Base-by-base conservation (phyloP, 106 monocot species). In the Cymbidium sinense region DNA sequence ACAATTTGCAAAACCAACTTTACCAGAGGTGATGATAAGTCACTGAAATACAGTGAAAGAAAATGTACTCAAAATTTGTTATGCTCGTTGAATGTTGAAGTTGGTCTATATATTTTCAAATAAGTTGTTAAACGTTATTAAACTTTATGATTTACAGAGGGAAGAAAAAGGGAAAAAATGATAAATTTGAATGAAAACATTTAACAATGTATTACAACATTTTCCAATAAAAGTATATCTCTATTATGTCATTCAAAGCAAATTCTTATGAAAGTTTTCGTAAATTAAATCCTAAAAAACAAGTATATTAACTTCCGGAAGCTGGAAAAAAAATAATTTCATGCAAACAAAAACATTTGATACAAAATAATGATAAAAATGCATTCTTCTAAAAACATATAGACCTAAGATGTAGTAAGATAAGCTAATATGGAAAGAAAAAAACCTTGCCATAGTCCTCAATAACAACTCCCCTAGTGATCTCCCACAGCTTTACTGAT, bases 401-500 rank as follows among this genome's bases (percentile, higher is more conserved):
- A 62, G 8, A 62, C 23, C 61, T 6, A 62, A 62, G 27, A 69
- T 69, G 33, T 33, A 69, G 18, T 37, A 72, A 72, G 18, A 72
- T 74, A 47, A 74, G 74, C 28, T 36, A 81, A 51, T 29, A 74
- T 28, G 20, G 52, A 50, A 39, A 70, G 20, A 50, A 50, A 39
- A 70, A 61, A 86, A 99, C 98, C 98, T 92, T 86, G 62, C 98
- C 98, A 82, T 84, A 95, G 75, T 99, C 90, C 82, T 94, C 87
- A 85, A 95, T 73, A 21, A 92, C 94, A 70, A 86, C 65, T 73
- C 98, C 98, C 51, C 81, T 92, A 12, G 98, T 95, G 29, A 99
- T 92, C 64, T 99, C 98, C 98, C 98, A 95, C 30, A 99, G 75
- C 79, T 94, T 99, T 43, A 99, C 98, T 61, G 87, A 86, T 81